Evolutionary conservation across 2,329 filamentous ascomycete species (phyloP), one percentile per base, ranked within the genome.

Genomic region (Ceratocystis alfenasii): DNA sequence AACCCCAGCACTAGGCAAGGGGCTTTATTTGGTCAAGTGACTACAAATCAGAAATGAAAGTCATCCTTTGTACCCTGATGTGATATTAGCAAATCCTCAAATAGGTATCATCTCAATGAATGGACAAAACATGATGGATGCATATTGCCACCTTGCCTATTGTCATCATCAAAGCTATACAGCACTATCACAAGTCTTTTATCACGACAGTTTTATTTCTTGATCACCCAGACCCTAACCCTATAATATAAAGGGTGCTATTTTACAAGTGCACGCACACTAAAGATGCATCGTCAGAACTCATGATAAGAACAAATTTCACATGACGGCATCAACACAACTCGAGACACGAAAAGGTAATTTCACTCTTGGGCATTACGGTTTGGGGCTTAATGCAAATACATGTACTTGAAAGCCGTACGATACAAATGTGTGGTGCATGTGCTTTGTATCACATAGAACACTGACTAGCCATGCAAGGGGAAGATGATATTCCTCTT

Each of bases 21-120:
- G 53, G 25, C 28, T 17, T 28, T 57, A 25, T 25, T n/a, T 15
- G 22, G 53, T 57, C 53, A 57, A 57, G 53, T 57, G 53, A 57
- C 53, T 57, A 57, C 53, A 28, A 41, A 17, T n/a, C 28, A 57
- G 53, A 57, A 57, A 57, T 57, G 53, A 57, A 57, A 41, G 53
- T 15, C 53, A 28, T 57, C 53, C 53, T 57, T 57, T 57, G 25
- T 57, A 57, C 53, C 53, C 28, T n/a, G 53, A n/a, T 3, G 53
- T 25, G 22, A 57, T 57, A 57, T 57, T 57, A 33, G 15, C 28
- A 30, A 57, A 17, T 41, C 12, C 36, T 15, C 20, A 3, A 8
- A 12, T 50, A 12, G 10, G 20, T 17, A 17, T 12, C 15, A 15
- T 30, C 28, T 12, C 36, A 41, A 41, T 41, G 36, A 41, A 41